phyloP scores from a whole-genome alignment of 805 yeast species.

The Nakazawaea molendinolei region DNA sequence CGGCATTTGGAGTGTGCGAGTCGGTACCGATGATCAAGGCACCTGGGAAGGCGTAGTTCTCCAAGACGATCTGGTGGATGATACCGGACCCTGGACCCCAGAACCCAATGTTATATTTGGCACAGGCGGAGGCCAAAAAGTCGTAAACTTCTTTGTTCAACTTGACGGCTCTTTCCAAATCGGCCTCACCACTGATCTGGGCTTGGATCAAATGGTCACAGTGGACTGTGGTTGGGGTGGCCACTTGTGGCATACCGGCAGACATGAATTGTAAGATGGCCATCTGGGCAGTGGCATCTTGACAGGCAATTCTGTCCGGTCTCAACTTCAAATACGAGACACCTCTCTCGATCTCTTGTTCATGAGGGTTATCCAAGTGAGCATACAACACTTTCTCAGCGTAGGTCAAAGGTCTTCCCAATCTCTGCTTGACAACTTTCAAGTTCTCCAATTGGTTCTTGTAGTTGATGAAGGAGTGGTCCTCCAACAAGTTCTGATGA shows the following conservation, averaged over 20 bases:
- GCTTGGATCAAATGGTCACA: constrained; percentile 99
- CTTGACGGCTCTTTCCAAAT: constrained; percentile 72
- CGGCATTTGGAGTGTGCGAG: constrained; percentile 98
- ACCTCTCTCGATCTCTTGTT: constrained; percentile 70
- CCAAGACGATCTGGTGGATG: constrained; percentile 95
- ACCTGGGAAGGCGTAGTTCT: constrained; percentile 96
- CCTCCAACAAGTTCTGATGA: constrained; percentile 54
- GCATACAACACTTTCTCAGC: constrained; percentile 95
- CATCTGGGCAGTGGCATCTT: constrained; percentile 99
- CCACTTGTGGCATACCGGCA: constrained; percentile 80
- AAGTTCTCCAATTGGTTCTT: constrained; percentile 86
- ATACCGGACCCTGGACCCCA: constrained; percentile 99
- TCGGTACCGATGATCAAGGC: constrained; percentile 96
- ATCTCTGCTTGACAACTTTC: constrained; percentile 65
- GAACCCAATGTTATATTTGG: constrained; percentile 93
- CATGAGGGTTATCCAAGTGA: constrained; percentile 86
- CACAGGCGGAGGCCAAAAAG: constrained; percentile 87
- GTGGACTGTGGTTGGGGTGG: constrained; percentile 93
- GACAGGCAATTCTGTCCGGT: constrained; percentile 99
- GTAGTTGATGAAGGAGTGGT: constrained; percentile 83
- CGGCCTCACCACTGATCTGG: constrained; percentile 83
- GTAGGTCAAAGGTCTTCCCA: constrained; percentile 77
- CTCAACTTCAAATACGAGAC: constrained; percentile 82
- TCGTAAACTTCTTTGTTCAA: constrained; percentile 94
- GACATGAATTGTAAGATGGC: constrained; percentile 98